Base-by-base conservation (phyloP, 495 filamentous ascomycete genomes). In the Talaromyces liani region DNA sequence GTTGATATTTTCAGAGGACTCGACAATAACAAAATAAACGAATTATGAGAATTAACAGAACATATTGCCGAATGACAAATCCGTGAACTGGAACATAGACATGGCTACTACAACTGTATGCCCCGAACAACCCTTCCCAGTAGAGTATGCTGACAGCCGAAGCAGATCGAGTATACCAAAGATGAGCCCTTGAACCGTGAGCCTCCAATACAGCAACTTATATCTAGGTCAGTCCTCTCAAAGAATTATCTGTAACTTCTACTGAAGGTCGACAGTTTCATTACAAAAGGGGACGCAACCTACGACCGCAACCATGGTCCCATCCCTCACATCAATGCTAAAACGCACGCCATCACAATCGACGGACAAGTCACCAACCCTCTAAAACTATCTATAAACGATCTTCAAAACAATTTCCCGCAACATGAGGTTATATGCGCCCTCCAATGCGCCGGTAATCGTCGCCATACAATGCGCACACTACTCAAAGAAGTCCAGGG, bases 391-490 rank as follows among this genome's bases (percentile, higher is more conserved):
- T 71, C 74, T 0, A 45, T 75, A 2, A 45, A 68, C 36, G 68
- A 84, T 18, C 74, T 85, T 6, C 68, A 67, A 14, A 72, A 73
- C 4, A 70, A 80, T 10, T 84, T 81, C 60, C 69, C 69, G 9
- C 85, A 87, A 60, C 77, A 86, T 58, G 72, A 77, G 59, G 79
- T 88, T 8, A 72, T 80, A 6, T 80, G 79, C 63, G 81, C 83
- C 18, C 74, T 88, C 0, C 82, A 86, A 72, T 88, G 86, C 58
- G 86, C 86, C 16, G 86, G 86, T 24, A 88, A 88, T 65, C 73
- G 85, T 6, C 80, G 86, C 2, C 84, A 87, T 64, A 85, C 84
- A 22, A 88, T 88, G 86, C 82, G 85, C 20, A 87, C 83, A 0
- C 68, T 80, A 55, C 67, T 87, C 4, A 82, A 82, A 65, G 85